Conservation (phyloP, 225 moss, liverwort and hornwort species). For the Asterella californica region DNA sequence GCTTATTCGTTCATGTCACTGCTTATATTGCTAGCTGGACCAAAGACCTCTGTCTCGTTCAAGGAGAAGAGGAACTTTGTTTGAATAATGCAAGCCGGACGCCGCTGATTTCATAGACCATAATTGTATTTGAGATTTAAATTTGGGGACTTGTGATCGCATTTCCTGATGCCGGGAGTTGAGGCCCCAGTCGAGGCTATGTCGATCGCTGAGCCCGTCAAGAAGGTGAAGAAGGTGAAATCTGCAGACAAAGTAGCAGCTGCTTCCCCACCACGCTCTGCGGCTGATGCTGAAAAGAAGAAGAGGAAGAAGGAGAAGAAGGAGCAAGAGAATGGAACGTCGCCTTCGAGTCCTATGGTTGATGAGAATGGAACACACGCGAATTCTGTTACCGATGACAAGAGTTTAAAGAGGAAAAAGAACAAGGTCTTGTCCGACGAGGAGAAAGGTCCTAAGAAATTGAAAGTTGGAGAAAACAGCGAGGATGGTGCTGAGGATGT, state of each 20-base stretch:
- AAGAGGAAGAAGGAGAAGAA: constrained; percentile 47
- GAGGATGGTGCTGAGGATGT: constrained; percentile 39
- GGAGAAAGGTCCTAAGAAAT: constrained; percentile 32
- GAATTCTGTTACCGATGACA: constrained; percentile 29
- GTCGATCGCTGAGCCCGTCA: constrained; percentile 24
- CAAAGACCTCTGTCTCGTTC: background rate
- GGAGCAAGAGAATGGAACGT: constrained; percentile 23
- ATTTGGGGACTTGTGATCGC: background rate
- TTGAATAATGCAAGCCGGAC: background rate
- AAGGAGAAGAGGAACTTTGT: background rate
- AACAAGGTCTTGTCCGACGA: constrained; percentile 24
- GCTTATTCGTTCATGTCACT: background rate
- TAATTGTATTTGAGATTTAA: background rate
- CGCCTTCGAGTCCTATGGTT: constrained; percentile 1
- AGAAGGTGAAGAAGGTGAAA: constrained; percentile 58
- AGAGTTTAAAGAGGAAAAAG: constrained; percentile 56
- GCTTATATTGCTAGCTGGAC: background rate
- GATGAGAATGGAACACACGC: constrained; percentile 4
- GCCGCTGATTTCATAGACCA: background rate
- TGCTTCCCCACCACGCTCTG: constrained; percentile 26
- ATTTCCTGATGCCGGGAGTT: constrained; percentile 55
- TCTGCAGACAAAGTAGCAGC: constrained; percentile 19
- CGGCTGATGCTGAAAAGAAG: constrained; percentile 50
- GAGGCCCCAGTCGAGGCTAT: constrained; percentile 43
- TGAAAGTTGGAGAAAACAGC: constrained; percentile 50